Base-by-base conservation (phyloP, 108 stramenopile species). In the Halocafeteria seosinensis region DNA sequence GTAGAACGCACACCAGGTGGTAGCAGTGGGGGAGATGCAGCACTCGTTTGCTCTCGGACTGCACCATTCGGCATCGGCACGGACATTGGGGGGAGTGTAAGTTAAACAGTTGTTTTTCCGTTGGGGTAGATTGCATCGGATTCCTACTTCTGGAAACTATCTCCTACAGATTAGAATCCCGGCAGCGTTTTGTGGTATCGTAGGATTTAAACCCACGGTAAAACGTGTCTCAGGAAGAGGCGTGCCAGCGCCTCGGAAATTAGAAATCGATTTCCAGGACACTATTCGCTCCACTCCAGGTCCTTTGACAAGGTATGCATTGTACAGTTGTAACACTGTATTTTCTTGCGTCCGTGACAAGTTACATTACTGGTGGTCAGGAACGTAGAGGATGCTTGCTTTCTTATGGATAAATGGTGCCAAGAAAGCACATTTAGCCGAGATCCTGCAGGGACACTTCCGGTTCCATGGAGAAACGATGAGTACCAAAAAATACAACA, bases 1-100 rank as follows among this genome's bases (percentile, higher is more conserved):
- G 28, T n/a, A 1, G 21, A 13, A 8, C 75, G 77, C 27, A 71
- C 75, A 0, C 63, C 75, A 12, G 77, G 77, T 5, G 77, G 77
- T 0, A 69, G 67, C 67, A 71, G 69, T 29, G 77, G 77, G 1
- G 77, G 77, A 25, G 77, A 78, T 21, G 77, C 52, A 6, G 70
- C 75, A 29, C 34, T 78, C 2, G 66, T 78, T 6, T 63, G 67
- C 34, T 35, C 62, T 1, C 51, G 72, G 1, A 60, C 66, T 13
- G 38, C 65, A 21, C 70, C 73, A 13, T 28, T 78, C 11, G 77
- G 72, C 3, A 24, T 76, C 25, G 77, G 77, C 4, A 71, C 72
- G 27, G 77, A 78, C 38, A 70, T 78, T 26, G 77, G 77, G 13
- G 77, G 77, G n/a, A 69, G 67, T 31, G n/a, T n/a, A n/a, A n/a